phyloP scores from a whole-genome alignment of 768 basidiomycete species.

The Floccularia luteovirens region DNA sequence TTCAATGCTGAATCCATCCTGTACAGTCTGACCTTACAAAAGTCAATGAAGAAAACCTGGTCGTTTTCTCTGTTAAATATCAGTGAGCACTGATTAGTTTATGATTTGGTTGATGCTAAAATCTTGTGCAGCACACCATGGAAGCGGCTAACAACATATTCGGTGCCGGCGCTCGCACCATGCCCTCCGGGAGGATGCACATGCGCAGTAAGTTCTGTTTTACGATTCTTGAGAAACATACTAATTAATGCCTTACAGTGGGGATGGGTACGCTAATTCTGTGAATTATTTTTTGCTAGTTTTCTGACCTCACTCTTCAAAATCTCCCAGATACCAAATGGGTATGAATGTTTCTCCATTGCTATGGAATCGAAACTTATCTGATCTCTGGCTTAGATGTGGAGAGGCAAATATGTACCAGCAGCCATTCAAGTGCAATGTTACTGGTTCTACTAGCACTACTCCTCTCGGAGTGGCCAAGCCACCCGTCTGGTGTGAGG shows the following conservation, averaged over 20 bases:
- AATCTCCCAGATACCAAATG: constrained; percentile 23
- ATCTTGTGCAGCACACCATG: constrained; percentile 35
- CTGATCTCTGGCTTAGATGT: constrained; percentile 22
- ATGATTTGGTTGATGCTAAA: not conserved
- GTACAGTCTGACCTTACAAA: constrained; percentile 38
- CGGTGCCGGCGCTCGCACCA: constrained; percentile 41
- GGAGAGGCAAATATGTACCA: constrained; percentile 49
- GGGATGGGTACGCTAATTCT: constrained; percentile 47
- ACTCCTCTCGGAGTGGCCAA: constrained; percentile 31
- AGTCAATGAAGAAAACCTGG: constrained; percentile 40
- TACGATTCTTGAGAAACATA: not conserved
- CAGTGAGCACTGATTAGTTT: constrained; percentile 24
- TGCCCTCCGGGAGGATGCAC: constrained; percentile 46
- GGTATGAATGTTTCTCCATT: constrained; percentile 13
- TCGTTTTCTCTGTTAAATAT: constrained; percentile 42
- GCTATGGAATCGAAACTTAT: not conserved
- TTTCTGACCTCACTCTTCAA: constrained; percentile 19
- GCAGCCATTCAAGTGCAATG: constrained; percentile 38
- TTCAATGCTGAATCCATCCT: not conserved
- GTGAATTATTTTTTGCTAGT: no score
- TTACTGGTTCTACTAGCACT: constrained; percentile 32
- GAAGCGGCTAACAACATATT: constrained; percentile 37
- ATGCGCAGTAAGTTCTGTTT: constrained; percentile 35
- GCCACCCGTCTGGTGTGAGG: constrained; percentile 47
- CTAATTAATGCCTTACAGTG: constrained; percentile 23